Evolutionary conservation across 1,139 yeast genomes (phyloP), one percentile per base, ranked within the genome.

Genomic region (Nematodospora anomalae): DNA sequence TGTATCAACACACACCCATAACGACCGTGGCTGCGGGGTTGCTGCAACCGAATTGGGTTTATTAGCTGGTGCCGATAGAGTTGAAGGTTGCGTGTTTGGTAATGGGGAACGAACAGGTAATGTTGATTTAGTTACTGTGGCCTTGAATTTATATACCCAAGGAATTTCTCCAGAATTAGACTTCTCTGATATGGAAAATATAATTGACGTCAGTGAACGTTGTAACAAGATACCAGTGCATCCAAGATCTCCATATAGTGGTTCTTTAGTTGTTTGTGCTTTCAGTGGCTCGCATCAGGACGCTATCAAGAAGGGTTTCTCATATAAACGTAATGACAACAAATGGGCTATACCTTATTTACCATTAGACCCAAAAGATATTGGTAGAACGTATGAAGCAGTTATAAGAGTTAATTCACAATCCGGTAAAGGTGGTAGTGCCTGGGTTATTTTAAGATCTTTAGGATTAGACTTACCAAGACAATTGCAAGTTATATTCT

Each of bases 51-150:
- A 92, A 66, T 75, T 92, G 43, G 97, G 95, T 42, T 76, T 86
- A 45, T 62, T 92, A 64, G 98, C 96, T 3, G 97, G 98, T 49
- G 97, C 96, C 31, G 96, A 92, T 64, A 80, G 98, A 66, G 94
- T 92, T 27, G 98, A 92, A 67, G 97, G 98, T 36, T 92, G 97
- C 71, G 71, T 92, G 43, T 92, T 92, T 55, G 97, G 97, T 50
- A 92, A 90, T 61, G 97, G 98, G 59, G 98, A 92, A 74, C 82
- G 97, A 67, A 92, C 98, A 20, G 97, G 98, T 60, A 92, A 92
- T 60, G 97, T 92, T 46, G 98, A 92, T 62, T 71, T 92, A 41
- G 95, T 90, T 37, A 90, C 97, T 10, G 76, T 92, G 44, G 97
- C 96, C 3, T 73, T 92, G 50, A 92, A 92, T 64, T 70, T 92